phyloP scores from a whole-genome alignment of 208 protist genomes.

The Entamoeba invadens region DNA sequence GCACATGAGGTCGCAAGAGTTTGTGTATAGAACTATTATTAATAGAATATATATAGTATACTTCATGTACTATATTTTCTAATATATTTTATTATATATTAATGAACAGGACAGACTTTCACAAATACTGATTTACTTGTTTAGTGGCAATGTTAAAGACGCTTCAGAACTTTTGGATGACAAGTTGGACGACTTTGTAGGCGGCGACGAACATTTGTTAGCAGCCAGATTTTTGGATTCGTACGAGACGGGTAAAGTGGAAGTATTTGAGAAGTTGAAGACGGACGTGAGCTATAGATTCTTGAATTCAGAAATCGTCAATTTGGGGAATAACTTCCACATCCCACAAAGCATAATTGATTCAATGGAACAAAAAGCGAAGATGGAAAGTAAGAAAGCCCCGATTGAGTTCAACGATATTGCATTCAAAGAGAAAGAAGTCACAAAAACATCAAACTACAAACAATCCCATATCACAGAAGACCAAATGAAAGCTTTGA shows the following conservation, averaged over 20 bases:
- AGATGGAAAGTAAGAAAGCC: background rate
- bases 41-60: too few relatives aligned
- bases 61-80: too few relatives aligned
- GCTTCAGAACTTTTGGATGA: background rate
- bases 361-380: background rate
- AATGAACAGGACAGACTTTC: background rate
- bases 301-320: background rate
- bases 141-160: background rate
- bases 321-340: background rate
- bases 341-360: background rate
- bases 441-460: background rate
- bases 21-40: too few relatives aligned
- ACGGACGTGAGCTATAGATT: background rate
- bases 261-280: background rate
- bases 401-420: background rate
- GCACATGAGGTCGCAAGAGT: background rate
- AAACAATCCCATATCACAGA: background rate
- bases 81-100: too few relatives aligned
- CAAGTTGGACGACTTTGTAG: background rate
- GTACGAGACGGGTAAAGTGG: background rate
- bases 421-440: background rate
- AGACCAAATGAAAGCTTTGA: background rate
- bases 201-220: background rate
- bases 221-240: background rate
- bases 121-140: background rate